Percentiles rank a stretch among this genome's conserved stretches.
These are phyloP conservation scores for Protea cynaroides DNA, from an alignment of 164 flowering plant species.

Conservation along the genomic window DNA sequence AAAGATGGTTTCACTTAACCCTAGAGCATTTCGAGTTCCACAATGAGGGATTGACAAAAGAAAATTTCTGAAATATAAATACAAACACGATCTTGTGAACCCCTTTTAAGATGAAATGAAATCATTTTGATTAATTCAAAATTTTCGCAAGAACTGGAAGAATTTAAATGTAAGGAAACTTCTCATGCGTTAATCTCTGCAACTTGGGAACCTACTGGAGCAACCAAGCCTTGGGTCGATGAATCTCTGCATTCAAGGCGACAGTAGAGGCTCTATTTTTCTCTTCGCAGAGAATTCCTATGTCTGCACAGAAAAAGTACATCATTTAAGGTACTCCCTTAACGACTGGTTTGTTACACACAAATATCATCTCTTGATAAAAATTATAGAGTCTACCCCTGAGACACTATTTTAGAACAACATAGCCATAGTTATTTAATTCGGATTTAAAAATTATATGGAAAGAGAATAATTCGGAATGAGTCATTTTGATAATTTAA, in stretches of 20 bases:
- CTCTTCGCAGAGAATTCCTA: slow-evolving; percentile 69
- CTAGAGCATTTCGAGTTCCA: background rate
- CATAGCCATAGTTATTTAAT: too few relatives aligned
- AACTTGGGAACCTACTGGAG: slow-evolving; percentile 88
- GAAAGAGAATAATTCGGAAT: too few relatives aligned
- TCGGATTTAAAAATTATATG: too few relatives aligned
- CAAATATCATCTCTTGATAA: too few relatives aligned
- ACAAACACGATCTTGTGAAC: background rate
- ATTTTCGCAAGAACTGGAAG: background rate
- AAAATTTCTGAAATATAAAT: background rate
- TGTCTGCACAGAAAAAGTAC: slow-evolving; percentile 68
- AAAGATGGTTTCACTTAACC: too few relatives aligned
- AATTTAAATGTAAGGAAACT: slow-evolving; percentile 21
- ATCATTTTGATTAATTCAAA: background rate
- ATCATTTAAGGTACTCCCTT: too few relatives aligned
- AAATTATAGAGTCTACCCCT: too few relatives aligned
- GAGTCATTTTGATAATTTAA: too few relatives aligned
- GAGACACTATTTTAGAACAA: too few relatives aligned
- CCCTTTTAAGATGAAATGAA: background rate
- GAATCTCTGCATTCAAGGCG: slow-evolving; percentile 90
- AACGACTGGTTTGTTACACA: too few relatives aligned
- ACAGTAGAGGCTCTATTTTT: slow-evolving; percentile 72
- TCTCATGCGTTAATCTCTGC: slow-evolving; percentile 75
- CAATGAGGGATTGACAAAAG: background rate
- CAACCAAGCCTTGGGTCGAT: slow-evolving; percentile 78